Percentiles rank a stretch among this genome's conserved stretches.
These are phyloP conservation scores for Penicillium steckii DNA, from an alignment of 495 filamentous ascomycete genomes.

Conservation along the genomic window DNA sequence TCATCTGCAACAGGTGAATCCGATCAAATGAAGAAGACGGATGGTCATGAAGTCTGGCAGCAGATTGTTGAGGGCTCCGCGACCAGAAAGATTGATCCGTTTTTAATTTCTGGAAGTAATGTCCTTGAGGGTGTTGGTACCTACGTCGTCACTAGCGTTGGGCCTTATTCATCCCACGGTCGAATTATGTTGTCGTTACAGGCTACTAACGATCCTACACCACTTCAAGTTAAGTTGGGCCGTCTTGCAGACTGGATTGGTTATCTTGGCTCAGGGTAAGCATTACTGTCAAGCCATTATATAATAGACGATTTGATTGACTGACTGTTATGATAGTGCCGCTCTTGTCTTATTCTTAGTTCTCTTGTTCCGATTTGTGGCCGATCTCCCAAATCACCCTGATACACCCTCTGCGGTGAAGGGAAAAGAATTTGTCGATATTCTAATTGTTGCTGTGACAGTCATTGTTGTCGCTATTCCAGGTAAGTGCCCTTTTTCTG, in stretches of 20 bases:
- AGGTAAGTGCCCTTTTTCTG: slow-evolving; percentile 22
- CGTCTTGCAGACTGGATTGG: slow-evolving; percentile 65
- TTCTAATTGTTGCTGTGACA: slow-evolving; percentile 68
- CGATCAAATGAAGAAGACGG: slow-evolving; percentile 63
- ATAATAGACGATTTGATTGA: not conserved
- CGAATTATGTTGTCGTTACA: slow-evolving; percentile 64
- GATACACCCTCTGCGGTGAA: slow-evolving; percentile 49
- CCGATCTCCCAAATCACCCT: slow-evolving; percentile 47
- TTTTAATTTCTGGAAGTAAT: slow-evolving; percentile 62
- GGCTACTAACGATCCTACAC: slow-evolving; percentile 60
- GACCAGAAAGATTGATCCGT: slow-evolving; percentile 61
- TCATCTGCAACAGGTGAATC: slow-evolving; percentile 70
- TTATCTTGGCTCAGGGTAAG: slow-evolving; percentile 46
- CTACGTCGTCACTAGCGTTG: slow-evolving; percentile 63
- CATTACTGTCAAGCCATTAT: not conserved
- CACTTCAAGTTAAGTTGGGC: slow-evolving; percentile 63
- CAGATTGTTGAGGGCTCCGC: slow-evolving; percentile 54
- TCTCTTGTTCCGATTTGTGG: slow-evolving; percentile 60
- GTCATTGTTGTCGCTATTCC: slow-evolving; percentile 73
- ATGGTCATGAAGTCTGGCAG: slow-evolving; percentile 56
- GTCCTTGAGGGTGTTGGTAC: slow-evolving; percentile 66
- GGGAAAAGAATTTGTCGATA: slow-evolving; percentile 62
- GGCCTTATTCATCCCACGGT: slow-evolving; percentile 62
- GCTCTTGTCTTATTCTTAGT: slow-evolving; percentile 64
- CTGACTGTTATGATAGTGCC: slow-evolving; percentile 34